Evolutionary conservation across 192 early-diverging fungal genomes (phyloP).

Genomic region (Backusella macrospora): DNA sequence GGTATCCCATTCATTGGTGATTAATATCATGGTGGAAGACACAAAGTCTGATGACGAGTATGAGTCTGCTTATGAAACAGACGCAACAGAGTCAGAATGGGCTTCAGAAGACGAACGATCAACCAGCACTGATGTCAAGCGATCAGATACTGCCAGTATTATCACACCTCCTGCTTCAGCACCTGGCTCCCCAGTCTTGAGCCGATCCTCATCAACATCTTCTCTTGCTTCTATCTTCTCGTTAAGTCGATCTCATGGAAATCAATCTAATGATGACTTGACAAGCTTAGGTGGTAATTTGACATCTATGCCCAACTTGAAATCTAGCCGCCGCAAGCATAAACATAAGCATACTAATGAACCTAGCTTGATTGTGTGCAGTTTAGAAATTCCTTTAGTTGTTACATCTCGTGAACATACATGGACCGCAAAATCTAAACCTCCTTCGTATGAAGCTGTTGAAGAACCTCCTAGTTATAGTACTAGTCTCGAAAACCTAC

Average conservation of each 20-base stretch:
- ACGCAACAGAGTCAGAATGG: constrained; percentile 19
- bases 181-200: constrained; percentile 22
- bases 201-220: constrained; percentile 32
- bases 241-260: constrained; percentile 1
- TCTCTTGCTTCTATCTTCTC: constrained; percentile 27
- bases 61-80: constrained; percentile 13
- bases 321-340: background rate
- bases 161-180: constrained; percentile 19
- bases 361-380: constrained; percentile 12
- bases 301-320: background rate
- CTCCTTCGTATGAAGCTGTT: constrained; percentile 27
- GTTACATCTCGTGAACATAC: constrained; percentile 36
- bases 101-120: constrained; percentile 10
- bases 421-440: constrained; percentile 24
- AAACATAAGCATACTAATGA: constrained; percentile 3
- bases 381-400: constrained; percentile 33
- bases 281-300: background rate
- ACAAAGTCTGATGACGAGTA: background rate
- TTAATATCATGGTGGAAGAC: constrained; percentile 34
- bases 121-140: background rate
- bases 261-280: background rate
- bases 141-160: background rate
- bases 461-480: constrained; percentile 32
- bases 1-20: constrained; percentile 33
- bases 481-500: constrained; percentile 13